Percentiles rank a stretch among this genome's conserved stretches.
Evolutionary conservation across 345 rosid genomes (phyloP).

Genomic region (Clausena lansium): DNA sequence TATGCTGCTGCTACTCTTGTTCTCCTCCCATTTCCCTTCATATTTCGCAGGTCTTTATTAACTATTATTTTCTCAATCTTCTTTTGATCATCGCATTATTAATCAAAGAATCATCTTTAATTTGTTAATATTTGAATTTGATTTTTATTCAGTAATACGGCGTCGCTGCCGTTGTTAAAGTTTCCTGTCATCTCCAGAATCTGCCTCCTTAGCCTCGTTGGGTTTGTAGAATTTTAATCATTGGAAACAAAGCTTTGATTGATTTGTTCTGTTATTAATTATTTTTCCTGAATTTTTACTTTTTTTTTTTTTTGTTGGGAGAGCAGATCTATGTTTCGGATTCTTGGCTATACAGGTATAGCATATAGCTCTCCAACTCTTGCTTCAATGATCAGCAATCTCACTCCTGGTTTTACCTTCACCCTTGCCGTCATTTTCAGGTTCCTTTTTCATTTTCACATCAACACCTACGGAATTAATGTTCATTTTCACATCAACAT

Average conservation of each 20-base stretch:
- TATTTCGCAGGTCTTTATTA: neutral
- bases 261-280: neutral
- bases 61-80: too few species aligned
- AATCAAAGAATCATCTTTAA: too few species aligned
- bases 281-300: neutral
- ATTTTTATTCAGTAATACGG: too few species aligned
- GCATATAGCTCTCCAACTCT: constrained; percentile 47
- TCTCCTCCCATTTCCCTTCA: constrained; percentile 21
- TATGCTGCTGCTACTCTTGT: constrained; percentile 23
- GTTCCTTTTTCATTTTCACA: neutral
- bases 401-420: constrained; percentile 47
- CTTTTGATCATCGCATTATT: neutral
- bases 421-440: constrained; percentile 9
- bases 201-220: constrained; percentile 33
- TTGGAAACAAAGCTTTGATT: too few species aligned
- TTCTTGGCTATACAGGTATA: constrained; percentile 33
- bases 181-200: constrained; percentile 25
- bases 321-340: constrained; percentile 25
- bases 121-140: too few species aligned
- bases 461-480: too few species aligned
- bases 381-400: constrained; percentile 43
- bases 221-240: constrained; percentile 15
- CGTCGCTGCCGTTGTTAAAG: neutral
- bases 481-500: neutral
- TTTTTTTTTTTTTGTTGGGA: neutral